Base-by-base conservation (phyloP, 805 yeast genomes). In the Candida odintsovae region DNA sequence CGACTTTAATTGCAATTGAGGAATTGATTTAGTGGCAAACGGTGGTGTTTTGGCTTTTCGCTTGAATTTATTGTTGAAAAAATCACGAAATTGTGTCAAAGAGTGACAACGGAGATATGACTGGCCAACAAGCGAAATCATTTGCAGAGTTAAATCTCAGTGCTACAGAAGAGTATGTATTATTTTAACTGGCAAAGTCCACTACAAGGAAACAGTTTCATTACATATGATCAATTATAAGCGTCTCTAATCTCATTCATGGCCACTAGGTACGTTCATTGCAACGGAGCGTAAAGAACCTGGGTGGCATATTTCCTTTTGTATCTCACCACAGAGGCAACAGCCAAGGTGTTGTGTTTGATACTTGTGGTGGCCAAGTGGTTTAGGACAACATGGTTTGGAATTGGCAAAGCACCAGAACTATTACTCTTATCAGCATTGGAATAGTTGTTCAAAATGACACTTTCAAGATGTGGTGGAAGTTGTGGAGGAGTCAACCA, bases 391-490 rank as follows among this genome's bases (percentile, higher is more conserved):
- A 90, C 98, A 63, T 90, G 97, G 62, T 90, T 89, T 13, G 98
- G 98, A 47, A 90, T 89, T 10, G 95, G 94, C 55, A 90, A 69
- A 1, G 95, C 95, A 46, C 96, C 95, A 35, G 87, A 78, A 56
- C 85, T 86, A 63, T 90, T 92, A 58, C 86, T 90, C 55, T 73
- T 77, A 55, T 83, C 88, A 56, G 78, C 68, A 38, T 64, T 60
- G 3, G 71, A 63, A 70, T 76, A 84, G 54, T 82, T 81, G 69
- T 92, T 92, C 59, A 92, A 75, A 46, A 94, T 90, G 46, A 94
- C 98, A 58, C 86, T 85, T 63, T 94, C 99, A 50, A 94, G 73
- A 65, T 92, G 99, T 10, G 99, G 99, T 9, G 99, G 99, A 42
- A 94, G 73, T 61, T 86, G 95, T 20, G 99, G 99, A 19, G 99